Conservation (phyloP, 768 basidiomycete genomes). For the Lactifluus rugatus region DNA sequence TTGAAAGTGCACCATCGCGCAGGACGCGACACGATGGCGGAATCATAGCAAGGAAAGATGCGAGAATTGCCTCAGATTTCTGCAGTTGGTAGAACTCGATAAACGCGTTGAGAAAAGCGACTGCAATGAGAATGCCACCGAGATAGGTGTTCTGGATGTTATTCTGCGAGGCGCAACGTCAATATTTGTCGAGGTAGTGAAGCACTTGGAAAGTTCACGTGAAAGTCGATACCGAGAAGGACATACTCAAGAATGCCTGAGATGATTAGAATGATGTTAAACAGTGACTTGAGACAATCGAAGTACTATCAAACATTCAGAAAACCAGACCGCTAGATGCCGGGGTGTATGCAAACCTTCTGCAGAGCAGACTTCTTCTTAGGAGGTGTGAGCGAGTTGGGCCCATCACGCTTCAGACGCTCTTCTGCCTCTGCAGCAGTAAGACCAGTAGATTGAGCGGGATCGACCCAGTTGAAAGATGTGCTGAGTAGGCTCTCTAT, state of each 20-base stretch:
- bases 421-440: constrained; percentile 41
- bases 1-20: constrained; percentile 44
- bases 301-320: constrained; percentile 37
- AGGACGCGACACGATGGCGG: constrained; percentile 58
- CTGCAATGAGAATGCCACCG: constrained; percentile 56
- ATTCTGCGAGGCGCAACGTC: constrained; percentile 26
- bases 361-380: constrained; percentile 55
- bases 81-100: constrained; percentile 66
- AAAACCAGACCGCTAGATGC: background rate
- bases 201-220: constrained; percentile 27
- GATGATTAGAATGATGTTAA: constrained; percentile 58
- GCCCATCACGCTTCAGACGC: constrained; percentile 48
- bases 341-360: constrained; percentile 34
- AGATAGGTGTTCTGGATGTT: constrained; percentile 62
- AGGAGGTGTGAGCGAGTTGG: constrained; percentile 55
- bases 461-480: constrained; percentile 43
- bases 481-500: constrained; percentile 37
- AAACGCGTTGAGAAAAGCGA: constrained; percentile 59
- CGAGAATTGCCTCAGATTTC: constrained; percentile 64
- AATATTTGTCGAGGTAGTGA: constrained; percentile 4
- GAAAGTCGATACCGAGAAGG: constrained; percentile 51
- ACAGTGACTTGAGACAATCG: constrained; percentile 50
- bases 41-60: constrained; percentile 66
- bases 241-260: constrained; percentile 59
- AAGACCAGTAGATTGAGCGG: constrained; percentile 42